Evolutionary conservation across 169 alveolate species (phyloP), one percentile per base, ranked within the genome.

Genomic region (Theileria luwenshuni): DNA sequence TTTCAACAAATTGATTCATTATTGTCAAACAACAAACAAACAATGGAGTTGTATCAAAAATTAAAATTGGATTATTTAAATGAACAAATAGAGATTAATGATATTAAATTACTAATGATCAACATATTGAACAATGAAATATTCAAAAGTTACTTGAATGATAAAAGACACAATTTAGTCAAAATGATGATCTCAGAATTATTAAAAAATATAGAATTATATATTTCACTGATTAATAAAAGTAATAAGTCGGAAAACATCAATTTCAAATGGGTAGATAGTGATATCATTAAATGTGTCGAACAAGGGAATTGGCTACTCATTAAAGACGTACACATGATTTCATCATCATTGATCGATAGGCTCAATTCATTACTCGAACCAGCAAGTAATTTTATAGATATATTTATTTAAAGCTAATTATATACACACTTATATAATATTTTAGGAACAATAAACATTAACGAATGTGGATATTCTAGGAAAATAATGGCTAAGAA

Each of bases 321-420:
- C 27, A 72, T 97, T 58, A 95, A 91, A 56, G 92, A 95, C 71
- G 91, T 94, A 28, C 95, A 96, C 83, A 83, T 91, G 62, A 92
- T 98, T 69, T 86, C 93, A 23, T 93, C 98, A 3, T 95, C 98
- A 19, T 92, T 97, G 32, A 72, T 97, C 41, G 99, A 96, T 71
- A 90, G 99, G 64, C 68, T 96, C 30, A 97, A 97, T 74, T 91
- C 98, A 21, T 71, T 96, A 27, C 79, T 97, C 48, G 99, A 96
- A 83, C 45, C 45, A 10, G 10, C 45, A 38, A 97, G 91, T 74
- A 94, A 76, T 25, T 91, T 85, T n/a, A n/a, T n/a, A n/a, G n/a
- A n/a, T n/a, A n/a, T n/a, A n/a, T n/a, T n/a, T n/a, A n/a, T n/a
- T n/a, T n/a, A n/a, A n/a, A n/a, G n/a, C n/a, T n/a, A n/a, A n/a